These are phyloP conservation scores for Cicer arietinum DNA, from an alignment of 306 rosid genomes.

Conservation along the genomic window DNA sequence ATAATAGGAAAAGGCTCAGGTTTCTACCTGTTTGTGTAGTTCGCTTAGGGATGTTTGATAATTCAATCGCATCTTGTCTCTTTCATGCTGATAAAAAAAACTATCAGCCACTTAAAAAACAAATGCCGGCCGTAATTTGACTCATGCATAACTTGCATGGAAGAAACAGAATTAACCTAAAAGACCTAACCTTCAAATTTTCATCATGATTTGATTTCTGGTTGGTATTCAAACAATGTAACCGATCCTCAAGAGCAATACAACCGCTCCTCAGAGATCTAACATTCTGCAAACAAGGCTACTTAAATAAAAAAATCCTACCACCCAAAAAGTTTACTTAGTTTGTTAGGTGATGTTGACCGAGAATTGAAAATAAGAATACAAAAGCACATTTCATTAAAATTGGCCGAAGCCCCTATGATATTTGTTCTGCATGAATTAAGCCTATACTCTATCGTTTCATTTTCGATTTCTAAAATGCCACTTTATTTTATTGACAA, in stretches of 20 bases:
- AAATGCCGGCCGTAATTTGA: neutral
- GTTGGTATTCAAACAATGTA: conserved; percentile 70
- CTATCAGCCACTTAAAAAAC: conserved; percentile 6
- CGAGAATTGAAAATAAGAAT: conserved; percentile 9
- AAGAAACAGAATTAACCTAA: conserved; percentile 1
- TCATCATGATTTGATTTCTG: conserved; percentile 46
- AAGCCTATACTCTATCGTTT: neutral
- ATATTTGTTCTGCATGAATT: conserved; percentile 7
- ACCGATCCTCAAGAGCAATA: conserved; percentile 66
- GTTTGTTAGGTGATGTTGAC: neutral
- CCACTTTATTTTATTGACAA: neutral
- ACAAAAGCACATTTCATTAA: conserved; percentile 6
- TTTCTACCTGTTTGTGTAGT: conserved; percentile 71
- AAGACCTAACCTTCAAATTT: conserved; percentile 63
- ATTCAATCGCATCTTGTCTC: conserved; percentile 62
- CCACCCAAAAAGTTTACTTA: neutral
- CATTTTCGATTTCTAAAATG: neutral
- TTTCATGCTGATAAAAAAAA: conserved; percentile 55
- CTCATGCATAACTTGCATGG: conserved; percentile 1
- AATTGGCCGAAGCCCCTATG: neutral
- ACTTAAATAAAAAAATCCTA: conserved; percentile 26
- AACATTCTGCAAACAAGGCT: conserved; percentile 64
- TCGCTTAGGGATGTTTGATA: conserved; percentile 75
- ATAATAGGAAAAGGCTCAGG: neutral
- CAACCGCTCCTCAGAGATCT: conserved; percentile 69